Conservation (phyloP, 169 alveolate species). For the Eimeria zaria region DNA sequence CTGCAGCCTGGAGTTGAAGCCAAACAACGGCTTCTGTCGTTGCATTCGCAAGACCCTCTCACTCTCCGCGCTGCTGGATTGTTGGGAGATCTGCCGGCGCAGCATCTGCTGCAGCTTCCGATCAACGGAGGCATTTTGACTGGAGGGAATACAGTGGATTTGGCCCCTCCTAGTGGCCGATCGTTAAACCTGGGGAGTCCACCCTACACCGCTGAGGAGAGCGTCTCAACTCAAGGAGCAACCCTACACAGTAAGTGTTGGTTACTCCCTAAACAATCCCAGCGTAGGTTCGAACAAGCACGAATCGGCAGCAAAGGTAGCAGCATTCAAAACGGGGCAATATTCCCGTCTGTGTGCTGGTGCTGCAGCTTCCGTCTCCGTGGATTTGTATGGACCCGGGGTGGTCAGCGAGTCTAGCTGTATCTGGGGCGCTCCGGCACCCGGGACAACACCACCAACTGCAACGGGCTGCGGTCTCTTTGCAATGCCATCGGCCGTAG, state of each 20-base stretch:
- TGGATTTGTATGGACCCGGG: conserved; percentile 70
- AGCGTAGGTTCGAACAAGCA: neutral
- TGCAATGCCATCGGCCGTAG: conserved; percentile 66
- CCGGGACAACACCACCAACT: conserved; percentile 38
- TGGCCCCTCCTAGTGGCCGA: conserved; percentile 54
- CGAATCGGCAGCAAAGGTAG: neutral
- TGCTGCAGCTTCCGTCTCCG: conserved; percentile 62
- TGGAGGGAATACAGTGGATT: conserved; percentile 60
- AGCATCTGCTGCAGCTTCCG: conserved; percentile 62
- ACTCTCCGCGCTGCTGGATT: conserved; percentile 43
- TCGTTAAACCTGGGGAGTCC: conserved; percentile 31
- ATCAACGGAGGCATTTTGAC: conserved; percentile 53
- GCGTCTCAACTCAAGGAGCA: conserved; percentile 21
- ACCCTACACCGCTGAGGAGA: conserved; percentile 54
- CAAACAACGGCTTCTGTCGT: conserved; percentile 32
- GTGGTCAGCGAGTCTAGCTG: conserved; percentile 48
- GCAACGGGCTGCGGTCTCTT: conserved; percentile 59
- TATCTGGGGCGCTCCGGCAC: conserved; percentile 50
- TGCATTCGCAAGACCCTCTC: conserved; percentile 52
- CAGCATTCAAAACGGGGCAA: neutral
- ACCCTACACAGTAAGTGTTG: conserved; percentile 37
- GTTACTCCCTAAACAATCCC: neutral
- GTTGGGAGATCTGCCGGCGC: conserved; percentile 59
- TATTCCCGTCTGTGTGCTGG: neutral
- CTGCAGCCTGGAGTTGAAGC: conserved; percentile 41